Evolutionary conservation across 495 filamentous ascomycete species (phyloP).

Genomic region (Copromyces sp.): DNA sequence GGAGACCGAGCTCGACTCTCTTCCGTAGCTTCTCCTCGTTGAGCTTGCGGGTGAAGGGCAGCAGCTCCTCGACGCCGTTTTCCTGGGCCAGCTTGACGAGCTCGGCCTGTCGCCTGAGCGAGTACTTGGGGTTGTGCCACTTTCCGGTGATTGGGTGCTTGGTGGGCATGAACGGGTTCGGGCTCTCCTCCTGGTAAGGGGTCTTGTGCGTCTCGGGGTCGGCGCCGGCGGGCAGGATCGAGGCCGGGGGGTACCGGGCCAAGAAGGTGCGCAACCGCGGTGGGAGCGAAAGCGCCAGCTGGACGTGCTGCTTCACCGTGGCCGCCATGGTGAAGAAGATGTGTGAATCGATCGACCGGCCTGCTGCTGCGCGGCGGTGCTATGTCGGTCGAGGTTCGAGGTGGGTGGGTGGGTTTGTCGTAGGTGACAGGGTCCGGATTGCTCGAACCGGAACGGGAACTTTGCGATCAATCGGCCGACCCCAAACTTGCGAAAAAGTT

Average conservation of each 20-base stretch:
- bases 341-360: neutral
- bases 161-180: slow-evolving; percentile 66
- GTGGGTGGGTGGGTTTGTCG: neutral
- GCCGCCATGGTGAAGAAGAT: slow-evolving; percentile 13
- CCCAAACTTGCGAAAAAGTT: slow-evolving; percentile 1
- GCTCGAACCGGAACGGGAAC: neutral
- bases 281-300: slow-evolving; percentile 59
- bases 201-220: slow-evolving; percentile 33
- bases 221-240: slow-evolving; percentile 35
- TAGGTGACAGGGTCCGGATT: neutral
- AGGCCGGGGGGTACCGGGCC: slow-evolving; percentile 67
- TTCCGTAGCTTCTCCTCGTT: slow-evolving; percentile 55
- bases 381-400: neutral
- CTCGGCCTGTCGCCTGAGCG: slow-evolving; percentile 80
- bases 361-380: neutral
- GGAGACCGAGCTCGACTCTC: slow-evolving; percentile 60
- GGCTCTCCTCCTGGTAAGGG: slow-evolving; percentile 34
- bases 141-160: slow-evolving; percentile 61
- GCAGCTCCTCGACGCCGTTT: slow-evolving; percentile 71
- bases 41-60: slow-evolving; percentile 70
- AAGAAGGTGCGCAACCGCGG: slow-evolving; percentile 77
- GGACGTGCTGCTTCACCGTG: slow-evolving; percentile 36
- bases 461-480: neutral
- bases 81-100: slow-evolving; percentile 75
- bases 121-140: slow-evolving; percentile 74